phyloP scores from a whole-genome alignment of 805 yeast species.

The Nakazawaea sp. region DNA sequence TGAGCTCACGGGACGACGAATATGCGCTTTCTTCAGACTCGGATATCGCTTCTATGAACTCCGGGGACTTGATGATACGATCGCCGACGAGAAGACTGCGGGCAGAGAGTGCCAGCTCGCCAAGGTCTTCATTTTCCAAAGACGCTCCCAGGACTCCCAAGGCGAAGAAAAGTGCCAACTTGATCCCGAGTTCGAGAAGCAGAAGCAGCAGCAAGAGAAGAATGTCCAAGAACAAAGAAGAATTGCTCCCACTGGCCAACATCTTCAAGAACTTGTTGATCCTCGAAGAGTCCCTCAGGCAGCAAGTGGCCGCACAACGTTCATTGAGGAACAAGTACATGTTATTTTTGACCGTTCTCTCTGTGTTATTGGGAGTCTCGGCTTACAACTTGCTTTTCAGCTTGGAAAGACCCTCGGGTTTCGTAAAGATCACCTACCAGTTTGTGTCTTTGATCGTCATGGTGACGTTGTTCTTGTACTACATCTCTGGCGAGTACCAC shows the following conservation, averaged over 20 bases:
- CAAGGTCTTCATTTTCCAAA: background rate
- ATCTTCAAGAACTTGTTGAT: constrained; percentile 77
- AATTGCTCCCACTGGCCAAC: constrained; percentile 52
- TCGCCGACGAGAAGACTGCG: constrained; percentile 6
- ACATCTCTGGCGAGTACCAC: constrained; percentile 83
- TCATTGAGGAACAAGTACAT: constrained; percentile 57
- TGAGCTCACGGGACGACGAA: constrained; percentile 23
- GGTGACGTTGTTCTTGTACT: constrained; percentile 70
- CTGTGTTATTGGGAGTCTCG: constrained; percentile 28
- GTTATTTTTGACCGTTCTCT: constrained; percentile 40
- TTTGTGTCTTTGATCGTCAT: constrained; percentile 53
- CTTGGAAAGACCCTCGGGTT: constrained; percentile 18
- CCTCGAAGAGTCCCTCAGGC: constrained; percentile 78
- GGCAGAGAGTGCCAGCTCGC: constrained; percentile 4
- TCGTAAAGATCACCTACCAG: constrained; percentile 35
- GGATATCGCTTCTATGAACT: constrained; percentile 20
- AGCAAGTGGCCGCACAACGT: constrained; percentile 71
- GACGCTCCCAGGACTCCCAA: constrained; percentile 3
- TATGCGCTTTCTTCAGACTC: constrained; percentile 21
- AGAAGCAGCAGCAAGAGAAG: constrained; percentile 20
- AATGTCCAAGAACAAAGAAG: constrained; percentile 15
- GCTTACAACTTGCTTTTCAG: constrained; percentile 27
- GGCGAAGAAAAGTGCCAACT: background rate
- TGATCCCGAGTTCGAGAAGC: constrained; percentile 10
- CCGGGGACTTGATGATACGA: constrained; percentile 11